Evolutionary conservation across 305 asterid species (phyloP).

Genomic region (Petunia hybrid): DNA sequence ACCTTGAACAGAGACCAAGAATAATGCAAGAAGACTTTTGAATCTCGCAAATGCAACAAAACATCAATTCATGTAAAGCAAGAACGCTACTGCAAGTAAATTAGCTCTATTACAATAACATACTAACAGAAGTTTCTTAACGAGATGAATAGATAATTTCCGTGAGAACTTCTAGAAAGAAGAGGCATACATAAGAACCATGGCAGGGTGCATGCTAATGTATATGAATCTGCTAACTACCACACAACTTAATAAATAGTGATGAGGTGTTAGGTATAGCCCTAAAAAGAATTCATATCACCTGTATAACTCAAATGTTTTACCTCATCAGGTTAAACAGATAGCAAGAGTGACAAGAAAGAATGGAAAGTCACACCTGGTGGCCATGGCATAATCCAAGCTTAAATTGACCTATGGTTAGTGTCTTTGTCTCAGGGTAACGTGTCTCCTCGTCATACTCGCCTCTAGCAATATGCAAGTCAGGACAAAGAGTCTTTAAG

Average conservation of each 20-base stretch:
- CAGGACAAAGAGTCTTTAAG: conserved; percentile 88
- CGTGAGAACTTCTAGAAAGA: neutral
- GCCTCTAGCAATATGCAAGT: conserved; percentile 89
- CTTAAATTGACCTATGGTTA: conserved; percentile 96
- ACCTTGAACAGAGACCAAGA: neutral
- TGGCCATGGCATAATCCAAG: conserved; percentile 98
- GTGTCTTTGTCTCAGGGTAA: conserved; percentile 90
- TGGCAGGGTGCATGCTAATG: conserved; percentile 19
- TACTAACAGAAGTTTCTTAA: neutral
- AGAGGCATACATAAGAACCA: neutral
- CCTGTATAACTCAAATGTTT: conserved; percentile 16
- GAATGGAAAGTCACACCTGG: conserved; percentile 65
- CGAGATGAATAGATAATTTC: neutral
- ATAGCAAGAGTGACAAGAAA: conserved; percentile 31
- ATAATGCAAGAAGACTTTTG: neutral
- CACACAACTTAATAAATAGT: neutral
- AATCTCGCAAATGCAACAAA: neutral
- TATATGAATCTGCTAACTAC: neutral
- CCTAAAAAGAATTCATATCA: neutral
- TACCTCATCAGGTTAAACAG: conserved; percentile 19
- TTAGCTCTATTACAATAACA: conserved; percentile 18
- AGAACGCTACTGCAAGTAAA: neutral
- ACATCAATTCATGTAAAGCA: neutral
- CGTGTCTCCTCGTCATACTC: conserved; percentile 94
- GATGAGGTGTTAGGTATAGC: neutral